Base-by-base conservation (phyloP, 2,329 filamentous ascomycete genomes). In the Ambrosiella cleistominuta region DNA sequence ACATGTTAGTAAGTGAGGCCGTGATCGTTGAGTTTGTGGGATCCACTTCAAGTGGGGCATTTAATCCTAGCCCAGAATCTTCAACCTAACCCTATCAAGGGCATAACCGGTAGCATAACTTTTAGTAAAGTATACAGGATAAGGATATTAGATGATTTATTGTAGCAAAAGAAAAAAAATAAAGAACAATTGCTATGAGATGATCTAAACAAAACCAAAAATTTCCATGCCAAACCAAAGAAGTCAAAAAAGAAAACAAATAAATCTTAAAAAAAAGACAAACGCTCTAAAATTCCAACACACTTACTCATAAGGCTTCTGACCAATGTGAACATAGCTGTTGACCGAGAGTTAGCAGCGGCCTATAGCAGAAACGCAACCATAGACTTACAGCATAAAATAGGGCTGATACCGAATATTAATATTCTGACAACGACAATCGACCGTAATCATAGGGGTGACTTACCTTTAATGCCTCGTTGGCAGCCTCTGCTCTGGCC, bases 251-350 rank as follows among this genome's bases (percentile, higher is more conserved):
- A 47, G 13, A n/a, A 47, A 47, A 11, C 11, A 51, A 51, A 9
- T 8, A 51, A 49, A n/a, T n/a, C 17, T 7, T 9, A 49, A 9
- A n/a, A 49, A 49, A 51, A 15, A 51, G 27, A 19, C 2, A 51
- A 51, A n/a, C 8, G 2, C 17, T 27, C 9, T 11, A 11, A 36
- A 11, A 51, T 51, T 5, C 2, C 6, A 35, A 11, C 27, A 36
- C 39, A 12, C n/a, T 42, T 42, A 42, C 39, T 27, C n/a, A 27
- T 37, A 70, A 58, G 77, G 75, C 62, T 83, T 83, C 62, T 74
- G 73, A 54, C 80, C 80, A 63, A 83, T 81, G 62, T 78, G 82
- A 42, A 83, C 76, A 65, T 83, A 81, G 62, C 79, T 81, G 55
- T 13, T 13, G 11, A 37, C 7, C 36, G n/a, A 51, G n/a, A 54